Conservation (phyloP, 1,284 basidiomycete genomes). For the Mycena sp. region DNA sequence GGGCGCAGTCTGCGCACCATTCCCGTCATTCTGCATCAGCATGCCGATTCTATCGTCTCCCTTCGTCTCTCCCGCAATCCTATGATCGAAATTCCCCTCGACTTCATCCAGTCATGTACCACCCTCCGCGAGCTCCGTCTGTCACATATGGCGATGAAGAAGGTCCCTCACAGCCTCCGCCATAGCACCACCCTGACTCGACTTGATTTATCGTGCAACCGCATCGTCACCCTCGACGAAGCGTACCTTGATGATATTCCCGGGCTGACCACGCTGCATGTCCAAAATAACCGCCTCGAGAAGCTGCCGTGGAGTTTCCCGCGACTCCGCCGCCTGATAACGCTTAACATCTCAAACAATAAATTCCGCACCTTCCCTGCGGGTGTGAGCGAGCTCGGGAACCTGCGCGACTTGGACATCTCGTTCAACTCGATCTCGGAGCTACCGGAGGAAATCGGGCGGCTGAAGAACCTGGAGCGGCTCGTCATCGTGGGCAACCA, state of each 20-base stretch:
- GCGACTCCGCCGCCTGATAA: constrained; percentile 75
- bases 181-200: constrained; percentile 81
- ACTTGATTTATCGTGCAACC: constrained; percentile 94
- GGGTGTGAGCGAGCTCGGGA: constrained; percentile 80
- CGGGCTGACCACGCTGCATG: constrained; percentile 77
- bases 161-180: constrained; percentile 87
- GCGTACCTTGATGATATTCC: constrained; percentile 84
- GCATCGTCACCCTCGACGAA: constrained; percentile 90
- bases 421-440: constrained; percentile 94
- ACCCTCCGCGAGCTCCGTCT: constrained; percentile 88
- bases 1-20: constrained; percentile 89
- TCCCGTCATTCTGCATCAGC: constrained; percentile 88
- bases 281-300: constrained; percentile 95
- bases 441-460: constrained; percentile 85
- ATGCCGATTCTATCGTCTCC: constrained; percentile 87
- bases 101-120: constrained; percentile 94
- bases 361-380: constrained; percentile 85
- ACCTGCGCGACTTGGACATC: constrained; percentile 88
- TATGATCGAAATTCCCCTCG: constrained; percentile 95
- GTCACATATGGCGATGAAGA: constrained; percentile 95
- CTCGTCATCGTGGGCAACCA: constrained; percentile 93
- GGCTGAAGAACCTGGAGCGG: constrained; percentile 74
- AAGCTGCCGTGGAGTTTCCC: constrained; percentile 89
- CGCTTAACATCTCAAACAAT: constrained; percentile 97
- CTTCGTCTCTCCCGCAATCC: constrained; percentile 96